Conservation (phyloP, 495 filamentous ascomycete species). For the Xylaria castorea region DNA sequence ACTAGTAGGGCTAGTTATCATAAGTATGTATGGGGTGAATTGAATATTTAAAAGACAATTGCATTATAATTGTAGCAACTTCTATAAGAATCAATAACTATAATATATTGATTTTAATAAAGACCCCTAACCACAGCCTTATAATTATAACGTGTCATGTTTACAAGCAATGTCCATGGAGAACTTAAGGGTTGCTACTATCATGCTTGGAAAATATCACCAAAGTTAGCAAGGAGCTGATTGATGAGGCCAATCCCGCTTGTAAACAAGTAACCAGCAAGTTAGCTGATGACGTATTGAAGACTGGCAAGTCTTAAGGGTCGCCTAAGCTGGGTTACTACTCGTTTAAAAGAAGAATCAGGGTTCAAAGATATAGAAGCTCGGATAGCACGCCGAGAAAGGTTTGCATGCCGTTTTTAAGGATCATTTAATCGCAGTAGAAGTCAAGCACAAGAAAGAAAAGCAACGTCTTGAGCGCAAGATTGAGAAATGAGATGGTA, state of each 20-base stretch:
- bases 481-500: slow-evolving; percentile 14
- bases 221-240: not conserved
- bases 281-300: not conserved
- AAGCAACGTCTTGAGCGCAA: slow-evolving; percentile 2
- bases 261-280: not conserved
- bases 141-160: too few species aligned
- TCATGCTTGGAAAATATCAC: slow-evolving; percentile 6
- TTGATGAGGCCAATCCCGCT: not conserved
- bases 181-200: not conserved
- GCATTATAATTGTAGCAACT: too few species aligned
- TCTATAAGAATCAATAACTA: too few species aligned
- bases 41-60: too few species aligned
- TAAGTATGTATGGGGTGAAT: too few species aligned
- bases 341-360: not conserved
- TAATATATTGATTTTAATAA: too few species aligned
- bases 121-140: too few species aligned
- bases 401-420: not conserved
- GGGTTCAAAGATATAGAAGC: slow-evolving; percentile 1
- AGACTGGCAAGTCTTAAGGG: not conserved
- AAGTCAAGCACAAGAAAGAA: slow-evolving; percentile 14
- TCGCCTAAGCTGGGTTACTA: not conserved
- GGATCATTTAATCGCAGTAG: slow-evolving; percentile 5
- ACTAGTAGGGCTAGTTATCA: too few species aligned
- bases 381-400: not conserved
- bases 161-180: too few species aligned